Percentiles rank a stretch among this genome's conserved stretches.
Evolutionary conservation across 164 flowering plant species (phyloP).

Genomic region (Aristolochia californica): DNA sequence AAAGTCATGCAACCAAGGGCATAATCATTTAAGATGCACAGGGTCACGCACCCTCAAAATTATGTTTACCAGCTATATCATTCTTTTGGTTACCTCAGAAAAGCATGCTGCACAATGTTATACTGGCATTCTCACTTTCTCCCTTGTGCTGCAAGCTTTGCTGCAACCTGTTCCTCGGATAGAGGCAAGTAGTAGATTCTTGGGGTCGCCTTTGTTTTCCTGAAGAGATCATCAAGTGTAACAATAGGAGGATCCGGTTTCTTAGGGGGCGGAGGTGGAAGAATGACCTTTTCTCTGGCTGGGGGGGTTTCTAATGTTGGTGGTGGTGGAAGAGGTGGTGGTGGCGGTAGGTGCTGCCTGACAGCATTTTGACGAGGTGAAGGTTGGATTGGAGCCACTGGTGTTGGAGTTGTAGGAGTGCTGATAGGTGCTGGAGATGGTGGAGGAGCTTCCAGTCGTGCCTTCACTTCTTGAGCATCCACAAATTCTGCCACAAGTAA

Average conservation of each 20-base stretch:
- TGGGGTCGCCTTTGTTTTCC: constrained; percentile 67
- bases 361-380: constrained; percentile 31
- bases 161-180: constrained; percentile 72
- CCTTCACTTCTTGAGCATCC: constrained; percentile 73
- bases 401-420: constrained; percentile 7
- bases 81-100: no score
- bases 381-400: constrained; percentile 26
- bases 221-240: constrained; percentile 78
- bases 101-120: no score
- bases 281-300: constrained; percentile 35
- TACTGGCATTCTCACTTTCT: constrained; percentile 8
- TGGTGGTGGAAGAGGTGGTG: constrained; percentile 49
- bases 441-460: constrained; percentile 35
- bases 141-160: constrained; percentile 37
- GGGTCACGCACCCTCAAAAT: no score
- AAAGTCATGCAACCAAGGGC: no score
- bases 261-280: constrained; percentile 50
- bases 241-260: constrained; percentile 59
- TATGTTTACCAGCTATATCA: no score
- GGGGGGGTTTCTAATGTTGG: constrained; percentile 32
- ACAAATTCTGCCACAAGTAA: constrained; percentile 79
- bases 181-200: constrained; percentile 80
- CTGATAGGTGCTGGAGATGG: constrained; percentile 22
- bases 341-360: constrained; percentile 44
- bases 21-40: no score